These are phyloP conservation scores for Kentomonas sorsogonicus DNA, from an alignment of 208 protist species.

Conservation along the genomic window DNA sequence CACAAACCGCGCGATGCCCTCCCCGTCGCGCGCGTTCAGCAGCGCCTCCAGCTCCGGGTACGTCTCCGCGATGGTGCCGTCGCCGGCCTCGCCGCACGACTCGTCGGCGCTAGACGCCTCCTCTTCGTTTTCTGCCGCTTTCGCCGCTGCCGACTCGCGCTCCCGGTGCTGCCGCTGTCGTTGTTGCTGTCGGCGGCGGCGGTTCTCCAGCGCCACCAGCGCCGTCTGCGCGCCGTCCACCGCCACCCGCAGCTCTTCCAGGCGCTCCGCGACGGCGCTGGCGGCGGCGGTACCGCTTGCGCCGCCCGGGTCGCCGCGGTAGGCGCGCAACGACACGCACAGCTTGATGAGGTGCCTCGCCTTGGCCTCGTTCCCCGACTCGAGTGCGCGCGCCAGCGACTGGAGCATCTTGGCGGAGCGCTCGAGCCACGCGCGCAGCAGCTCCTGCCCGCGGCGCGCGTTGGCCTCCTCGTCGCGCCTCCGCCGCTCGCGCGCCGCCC, in stretches of 20 bases:
- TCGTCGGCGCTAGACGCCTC: background rate
- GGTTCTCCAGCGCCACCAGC: background rate
- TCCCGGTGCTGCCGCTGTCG: too few species aligned
- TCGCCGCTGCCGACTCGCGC: too few species aligned
- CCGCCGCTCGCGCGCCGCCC: too few species aligned
- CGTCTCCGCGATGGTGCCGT: background rate
- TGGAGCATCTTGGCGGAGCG: background rate
- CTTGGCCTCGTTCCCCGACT: too few species aligned
- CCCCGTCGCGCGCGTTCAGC: background rate
- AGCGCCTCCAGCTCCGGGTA: background rate
- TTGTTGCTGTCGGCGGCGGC: background rate
- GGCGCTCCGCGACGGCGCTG: background rate
- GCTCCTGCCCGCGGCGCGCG: background rate
- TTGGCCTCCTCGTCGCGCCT: background rate
- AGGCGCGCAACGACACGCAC: background rate
- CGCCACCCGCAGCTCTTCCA: background rate
- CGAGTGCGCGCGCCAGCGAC: background rate
- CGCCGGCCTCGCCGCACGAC: background rate
- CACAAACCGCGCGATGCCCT: slow-evolving; percentile 1
- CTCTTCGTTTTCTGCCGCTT: background rate
- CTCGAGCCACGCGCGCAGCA: background rate
- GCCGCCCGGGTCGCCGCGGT: background rate
- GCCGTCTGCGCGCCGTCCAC: background rate
- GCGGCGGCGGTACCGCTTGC: background rate
- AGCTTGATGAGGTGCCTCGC: background rate